Evolutionary conservation across 2,329 filamentous ascomycete genomes (phyloP).

Genomic region (Penicillium sp.): DNA sequence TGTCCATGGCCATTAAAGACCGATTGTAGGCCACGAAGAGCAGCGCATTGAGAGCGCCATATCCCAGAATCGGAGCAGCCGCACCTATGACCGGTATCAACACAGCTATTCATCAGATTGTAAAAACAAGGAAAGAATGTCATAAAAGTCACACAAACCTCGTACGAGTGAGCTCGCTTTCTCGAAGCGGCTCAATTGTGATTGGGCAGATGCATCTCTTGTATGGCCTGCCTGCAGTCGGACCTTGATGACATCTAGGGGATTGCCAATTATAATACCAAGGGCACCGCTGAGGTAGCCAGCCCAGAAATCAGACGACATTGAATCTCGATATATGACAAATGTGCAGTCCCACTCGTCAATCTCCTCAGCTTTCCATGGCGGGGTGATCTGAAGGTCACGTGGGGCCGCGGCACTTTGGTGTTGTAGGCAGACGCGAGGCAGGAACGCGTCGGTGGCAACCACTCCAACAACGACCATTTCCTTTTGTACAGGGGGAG

Average conservation of each 20-base stretch:
- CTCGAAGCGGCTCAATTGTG: conserved; percentile 42
- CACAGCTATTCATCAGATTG: background rate
- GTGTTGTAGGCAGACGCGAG: conserved; percentile 36
- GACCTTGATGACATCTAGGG: conserved; percentile 79
- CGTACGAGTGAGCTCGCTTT: conserved; percentile 45
- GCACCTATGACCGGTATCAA: conserved; percentile 61
- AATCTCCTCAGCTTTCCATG: conserved; percentile 20
- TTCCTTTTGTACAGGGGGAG: conserved; percentile 10
- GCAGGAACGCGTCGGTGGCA: conserved; percentile 32
- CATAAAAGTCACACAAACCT: conserved; percentile 37
- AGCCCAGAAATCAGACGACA: conserved; percentile 93
- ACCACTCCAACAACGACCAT: conserved; percentile 16
- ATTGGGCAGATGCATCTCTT: conserved; percentile 31
- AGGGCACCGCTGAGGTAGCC: conserved; percentile 86
- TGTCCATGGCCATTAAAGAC: conserved; percentile 67
- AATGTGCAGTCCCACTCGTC: conserved; percentile 12
- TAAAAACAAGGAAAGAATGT: background rate
- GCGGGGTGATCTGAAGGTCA: conserved; percentile 29
- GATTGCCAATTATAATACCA: conserved; percentile 88
- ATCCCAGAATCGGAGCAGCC: conserved; percentile 84
- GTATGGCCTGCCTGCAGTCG: conserved; percentile 71
- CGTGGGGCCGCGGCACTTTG: conserved; percentile 44
- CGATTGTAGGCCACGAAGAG: conserved; percentile 92
- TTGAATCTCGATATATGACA: conserved; percentile 42
- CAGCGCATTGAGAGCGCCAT: conserved; percentile 88